Conservation (phyloP, 176 grass and related monocot genomes). For the Canna indica region DNA sequence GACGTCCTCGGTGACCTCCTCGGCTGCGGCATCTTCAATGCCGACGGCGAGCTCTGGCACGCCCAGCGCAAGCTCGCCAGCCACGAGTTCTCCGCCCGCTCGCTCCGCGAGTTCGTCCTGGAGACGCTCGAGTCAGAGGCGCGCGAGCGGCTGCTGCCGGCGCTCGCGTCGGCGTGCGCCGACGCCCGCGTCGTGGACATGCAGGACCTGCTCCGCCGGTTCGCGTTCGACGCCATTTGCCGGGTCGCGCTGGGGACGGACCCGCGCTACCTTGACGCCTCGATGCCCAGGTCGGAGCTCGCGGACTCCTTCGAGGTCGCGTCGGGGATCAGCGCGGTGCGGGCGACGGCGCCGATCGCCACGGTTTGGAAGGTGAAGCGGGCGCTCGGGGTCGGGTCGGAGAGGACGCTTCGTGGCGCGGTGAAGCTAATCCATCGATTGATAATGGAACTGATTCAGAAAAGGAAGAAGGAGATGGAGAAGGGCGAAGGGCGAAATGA, state of each 20-base stretch:
- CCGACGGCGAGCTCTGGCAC: constrained; percentile 66
- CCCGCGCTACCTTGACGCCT: constrained; percentile 42
- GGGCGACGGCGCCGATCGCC: constrained; percentile 54
- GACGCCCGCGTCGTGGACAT: constrained; percentile 37
- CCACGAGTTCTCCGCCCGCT: constrained; percentile 74
- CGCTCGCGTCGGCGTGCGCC: constrained; percentile 24
- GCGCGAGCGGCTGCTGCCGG: constrained; percentile 32
- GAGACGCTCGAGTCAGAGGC: constrained; percentile 52
- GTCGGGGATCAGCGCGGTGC: constrained; percentile 46
- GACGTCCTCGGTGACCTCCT: constrained; percentile 79
- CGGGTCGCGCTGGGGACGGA: constrained; percentile 58
- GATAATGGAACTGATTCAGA: constrained; percentile 49
- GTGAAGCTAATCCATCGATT: constrained; percentile 43
- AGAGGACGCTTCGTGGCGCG: constrained; percentile 50
- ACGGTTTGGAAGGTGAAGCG: constrained; percentile 73
- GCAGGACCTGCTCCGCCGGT: constrained; percentile 66
- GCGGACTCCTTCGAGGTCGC: constrained; percentile 58
- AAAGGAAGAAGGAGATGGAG: constrained; percentile 39
- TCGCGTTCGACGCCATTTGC: constrained; percentile 72
- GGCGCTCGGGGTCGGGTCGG: constrained; percentile 41
- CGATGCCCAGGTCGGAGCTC: constrained; percentile 35
- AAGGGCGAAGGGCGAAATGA: constrained; percentile 16
- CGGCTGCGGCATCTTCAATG: constrained; percentile 82
- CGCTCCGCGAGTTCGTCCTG: constrained; percentile 47
- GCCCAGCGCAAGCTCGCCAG: constrained; percentile 70